phyloP scores from a whole-genome alignment of 495 filamentous ascomycete genomes.

The Lineolata rhizophorae region DNA sequence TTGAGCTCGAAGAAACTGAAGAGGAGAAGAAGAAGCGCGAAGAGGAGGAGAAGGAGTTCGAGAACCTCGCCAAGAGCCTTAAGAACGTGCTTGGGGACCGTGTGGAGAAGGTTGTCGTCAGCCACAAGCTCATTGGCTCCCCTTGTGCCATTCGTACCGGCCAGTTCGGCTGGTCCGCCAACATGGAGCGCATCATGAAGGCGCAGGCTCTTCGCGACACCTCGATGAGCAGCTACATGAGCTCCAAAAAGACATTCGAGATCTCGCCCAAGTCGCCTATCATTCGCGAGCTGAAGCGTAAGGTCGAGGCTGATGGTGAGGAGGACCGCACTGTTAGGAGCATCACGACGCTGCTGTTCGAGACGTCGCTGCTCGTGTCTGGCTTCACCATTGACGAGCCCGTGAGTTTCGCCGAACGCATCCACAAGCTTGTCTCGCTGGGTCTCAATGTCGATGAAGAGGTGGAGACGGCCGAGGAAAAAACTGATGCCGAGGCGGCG shows the following conservation, averaged over 20 bases:
- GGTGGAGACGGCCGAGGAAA: slow-evolving; percentile 46
- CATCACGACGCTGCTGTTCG: slow-evolving; percentile 91
- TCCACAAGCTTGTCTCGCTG: slow-evolving; percentile 94
- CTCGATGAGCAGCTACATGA: slow-evolving; percentile 99
- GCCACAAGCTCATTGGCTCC: slow-evolving; percentile 86
- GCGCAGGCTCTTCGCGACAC: slow-evolving; percentile 98
- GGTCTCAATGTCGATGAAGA: slow-evolving; percentile 94
- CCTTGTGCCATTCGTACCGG: slow-evolving; percentile 98
- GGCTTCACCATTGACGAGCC: slow-evolving; percentile 99
- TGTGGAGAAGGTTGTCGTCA: slow-evolving; percentile 99
- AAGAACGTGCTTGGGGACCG: slow-evolving; percentile 99
- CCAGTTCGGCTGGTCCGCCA: slow-evolving; percentile 99
- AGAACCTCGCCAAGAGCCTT: slow-evolving; percentile 76
- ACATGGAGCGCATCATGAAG: slow-evolving; percentile 99
- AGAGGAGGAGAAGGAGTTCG: slow-evolving; percentile 93
- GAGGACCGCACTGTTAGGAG: slow-evolving; percentile 95
- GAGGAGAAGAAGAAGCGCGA: slow-evolving; percentile 97
- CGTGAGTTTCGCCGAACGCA: slow-evolving; percentile 89
- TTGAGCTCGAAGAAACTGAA: slow-evolving; percentile 98
- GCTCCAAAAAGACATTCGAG: slow-evolving; percentile 99
- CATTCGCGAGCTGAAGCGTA: slow-evolving; percentile 93
- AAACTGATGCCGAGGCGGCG: slow-evolving; percentile 30
- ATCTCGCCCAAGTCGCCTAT: slow-evolving; percentile 97
- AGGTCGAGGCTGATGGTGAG: slow-evolving; percentile 94
- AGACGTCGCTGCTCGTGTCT: slow-evolving; percentile 94